Evolutionary conservation across 306 rosid genomes (phyloP), one percentile per base, ranked within the genome.

Genomic region (Fragaria nilgerrensis): DNA sequence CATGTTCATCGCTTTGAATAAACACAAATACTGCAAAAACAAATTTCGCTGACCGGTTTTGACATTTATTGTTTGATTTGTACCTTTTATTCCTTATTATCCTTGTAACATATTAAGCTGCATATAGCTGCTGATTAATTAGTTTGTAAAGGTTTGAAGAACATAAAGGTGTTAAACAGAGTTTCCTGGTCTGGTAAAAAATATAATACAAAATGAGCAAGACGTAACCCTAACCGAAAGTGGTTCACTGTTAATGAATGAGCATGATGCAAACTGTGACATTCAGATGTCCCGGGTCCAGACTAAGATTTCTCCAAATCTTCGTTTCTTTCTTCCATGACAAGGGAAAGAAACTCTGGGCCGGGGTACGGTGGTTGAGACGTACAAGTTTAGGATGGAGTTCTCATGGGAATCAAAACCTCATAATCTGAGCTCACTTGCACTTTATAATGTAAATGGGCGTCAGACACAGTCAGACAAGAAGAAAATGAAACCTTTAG

Each of bases 381-480:
- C 29, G 29, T 29, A 32, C 8, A 9, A 70, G 74, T 13, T 49
- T 5, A 55, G 49, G 58, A 16, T 52, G 58, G 22, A 19, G 23
- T 52, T 52, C 23, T 52, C 58, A 52, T 17, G 58, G 58, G 14
- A 19, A 52, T 53, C 16, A 6, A 13, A 43, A 43, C 45, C 45
- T 8, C 55, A 70, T 43, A 17, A 27, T 17, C 17, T 70, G 75
- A 29, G 13, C n/a, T 71, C 63, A 71, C 62, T 48, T 71, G 10
- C 78, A 64, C 72, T 63, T 44, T 63, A 43, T 45, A 45, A 71
- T 49, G 61, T 29, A 29, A 22, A 58, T 72, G 65, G 53, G 59
- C 65, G 13, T 53, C 76, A 36, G 39, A 3, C 27, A 66, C 6
- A 15, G 73, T 65, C 23, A 45, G 27, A 75, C 14, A 15, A 39